phyloP scores from a whole-genome alignment of 345 rosid genomes.

The Acer campestre region DNA sequence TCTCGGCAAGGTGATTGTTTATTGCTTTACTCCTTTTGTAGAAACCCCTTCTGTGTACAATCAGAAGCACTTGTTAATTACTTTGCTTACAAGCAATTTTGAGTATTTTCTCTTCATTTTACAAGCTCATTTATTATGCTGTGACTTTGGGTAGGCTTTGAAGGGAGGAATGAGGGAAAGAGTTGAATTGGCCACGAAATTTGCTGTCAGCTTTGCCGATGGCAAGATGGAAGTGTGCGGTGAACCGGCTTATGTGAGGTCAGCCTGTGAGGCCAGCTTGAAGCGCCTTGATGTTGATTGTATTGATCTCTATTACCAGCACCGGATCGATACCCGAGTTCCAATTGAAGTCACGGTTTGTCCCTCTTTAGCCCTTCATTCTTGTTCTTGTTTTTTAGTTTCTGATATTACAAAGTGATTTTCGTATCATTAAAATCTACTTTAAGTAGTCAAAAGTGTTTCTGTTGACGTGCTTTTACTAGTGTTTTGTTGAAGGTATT shows the following conservation, averaged over 20 bases:
- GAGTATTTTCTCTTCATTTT: too few relatives aligned
- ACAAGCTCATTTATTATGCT: neutral
- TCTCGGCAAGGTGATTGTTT: slow-evolving; percentile 11
- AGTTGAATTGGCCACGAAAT: slow-evolving; percentile 22
- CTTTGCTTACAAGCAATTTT: too few relatives aligned
- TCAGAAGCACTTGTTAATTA: neutral
- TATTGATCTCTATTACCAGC: slow-evolving; percentile 32
- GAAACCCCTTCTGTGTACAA: neutral
- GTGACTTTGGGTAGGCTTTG: slow-evolving; percentile 17
- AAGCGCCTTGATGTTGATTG: slow-evolving; percentile 23
- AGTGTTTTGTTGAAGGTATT: neutral
- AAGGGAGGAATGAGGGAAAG: slow-evolving; percentile 18
- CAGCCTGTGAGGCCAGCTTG: slow-evolving; percentile 46
- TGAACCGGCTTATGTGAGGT: slow-evolving; percentile 45
- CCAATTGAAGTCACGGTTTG: slow-evolving; percentile 28
- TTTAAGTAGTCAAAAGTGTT: neutral
- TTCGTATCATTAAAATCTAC: too few relatives aligned
- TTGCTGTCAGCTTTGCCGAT: neutral
- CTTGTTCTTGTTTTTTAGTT: neutral
- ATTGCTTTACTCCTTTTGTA: neutral
- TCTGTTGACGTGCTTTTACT: neutral
- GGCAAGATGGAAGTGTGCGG: slow-evolving; percentile 25
- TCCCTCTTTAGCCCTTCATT: slow-evolving; percentile 21
- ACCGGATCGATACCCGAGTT: slow-evolving; percentile 21
- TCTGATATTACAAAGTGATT: too few relatives aligned